These are phyloP conservation scores for Dryadomyces quercus-mongolicae DNA, from an alignment of 2,329 filamentous ascomycete genomes.

Conservation along the genomic window DNA sequence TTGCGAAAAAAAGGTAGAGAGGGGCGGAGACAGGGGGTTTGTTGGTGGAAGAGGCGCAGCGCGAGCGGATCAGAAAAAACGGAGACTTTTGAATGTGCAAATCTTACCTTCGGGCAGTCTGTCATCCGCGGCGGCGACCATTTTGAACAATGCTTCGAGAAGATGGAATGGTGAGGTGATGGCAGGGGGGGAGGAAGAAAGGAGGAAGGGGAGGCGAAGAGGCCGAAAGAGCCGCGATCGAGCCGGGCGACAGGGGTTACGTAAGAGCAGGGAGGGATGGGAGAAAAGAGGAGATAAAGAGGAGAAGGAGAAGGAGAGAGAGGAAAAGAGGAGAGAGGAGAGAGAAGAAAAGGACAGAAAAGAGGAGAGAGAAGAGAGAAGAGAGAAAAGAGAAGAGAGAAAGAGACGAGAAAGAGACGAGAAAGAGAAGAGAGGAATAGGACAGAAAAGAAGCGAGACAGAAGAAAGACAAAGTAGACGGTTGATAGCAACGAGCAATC, in stretches of 20 bases:
- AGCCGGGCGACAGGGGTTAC: background rate
- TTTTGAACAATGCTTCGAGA: background rate
- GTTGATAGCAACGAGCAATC: background rate
- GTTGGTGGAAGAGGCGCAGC: too few relatives aligned
- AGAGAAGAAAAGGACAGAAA: background rate
- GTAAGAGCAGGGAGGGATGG: background rate
- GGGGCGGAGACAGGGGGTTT: too few relatives aligned
- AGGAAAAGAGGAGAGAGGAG: background rate
- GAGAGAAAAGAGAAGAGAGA: too few relatives aligned
- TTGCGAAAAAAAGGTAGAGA: background rate
- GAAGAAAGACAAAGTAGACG: too few relatives aligned
- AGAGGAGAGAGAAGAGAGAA: background rate
- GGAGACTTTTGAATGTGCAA: background rate
- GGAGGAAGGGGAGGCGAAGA: background rate
- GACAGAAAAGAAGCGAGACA: background rate
- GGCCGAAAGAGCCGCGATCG: background rate
- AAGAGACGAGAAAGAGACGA: background rate
- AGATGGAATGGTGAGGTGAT: too few relatives aligned
- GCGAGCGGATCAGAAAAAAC: background rate
- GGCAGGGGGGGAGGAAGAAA: background rate
- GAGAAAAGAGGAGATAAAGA: background rate
- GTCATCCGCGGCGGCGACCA: constrained; percentile 7
- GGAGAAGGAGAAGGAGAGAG: background rate
- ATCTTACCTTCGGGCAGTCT: constrained; percentile 8
- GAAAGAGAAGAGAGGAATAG: background rate